Conservation (phyloP, 129 eudicot genomes). For the Flaveria trinervia region DNA sequence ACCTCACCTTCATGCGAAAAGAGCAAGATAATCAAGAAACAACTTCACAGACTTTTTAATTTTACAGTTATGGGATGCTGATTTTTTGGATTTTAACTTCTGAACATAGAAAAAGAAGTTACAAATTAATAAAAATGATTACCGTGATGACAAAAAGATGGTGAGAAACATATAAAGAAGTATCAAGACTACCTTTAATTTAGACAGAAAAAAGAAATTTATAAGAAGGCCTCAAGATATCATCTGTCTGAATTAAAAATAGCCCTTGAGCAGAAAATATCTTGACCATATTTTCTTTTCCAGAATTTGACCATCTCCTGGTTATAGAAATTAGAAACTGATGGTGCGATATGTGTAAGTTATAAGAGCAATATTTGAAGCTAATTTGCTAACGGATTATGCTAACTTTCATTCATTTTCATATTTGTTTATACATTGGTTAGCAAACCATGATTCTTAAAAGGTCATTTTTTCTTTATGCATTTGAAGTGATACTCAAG, state of each 20-base stretch:
- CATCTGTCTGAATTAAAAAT: conserved; percentile 1
- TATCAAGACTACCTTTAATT: neutral
- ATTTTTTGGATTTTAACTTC: conserved; percentile 5
- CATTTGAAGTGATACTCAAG: neutral
- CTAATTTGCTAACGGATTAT: neutral
- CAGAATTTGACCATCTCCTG: neutral
- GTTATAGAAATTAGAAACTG: neutral
- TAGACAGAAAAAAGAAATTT: neutral
- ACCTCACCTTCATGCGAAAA: conserved; percentile 62
- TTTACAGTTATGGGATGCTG: neutral
- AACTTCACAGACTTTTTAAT: neutral
- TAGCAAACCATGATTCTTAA: neutral
- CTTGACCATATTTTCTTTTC: neutral
- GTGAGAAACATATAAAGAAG: neutral
- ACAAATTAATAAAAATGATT: conserved; percentile 4
- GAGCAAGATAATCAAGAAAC: conserved; percentile 15
- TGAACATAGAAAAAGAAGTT: neutral
- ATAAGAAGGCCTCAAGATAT: neutral
- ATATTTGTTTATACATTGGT: neutral
- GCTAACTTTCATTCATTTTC: conserved; percentile 3
- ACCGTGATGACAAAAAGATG: conserved; percentile 4
- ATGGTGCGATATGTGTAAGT: neutral
- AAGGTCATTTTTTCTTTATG: neutral
- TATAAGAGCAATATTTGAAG: conserved; percentile 5
- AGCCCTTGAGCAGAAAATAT: neutral